phyloP scores from a whole-genome alignment of 805 yeast genomes.

The Grigorovia jiainica region DNA sequence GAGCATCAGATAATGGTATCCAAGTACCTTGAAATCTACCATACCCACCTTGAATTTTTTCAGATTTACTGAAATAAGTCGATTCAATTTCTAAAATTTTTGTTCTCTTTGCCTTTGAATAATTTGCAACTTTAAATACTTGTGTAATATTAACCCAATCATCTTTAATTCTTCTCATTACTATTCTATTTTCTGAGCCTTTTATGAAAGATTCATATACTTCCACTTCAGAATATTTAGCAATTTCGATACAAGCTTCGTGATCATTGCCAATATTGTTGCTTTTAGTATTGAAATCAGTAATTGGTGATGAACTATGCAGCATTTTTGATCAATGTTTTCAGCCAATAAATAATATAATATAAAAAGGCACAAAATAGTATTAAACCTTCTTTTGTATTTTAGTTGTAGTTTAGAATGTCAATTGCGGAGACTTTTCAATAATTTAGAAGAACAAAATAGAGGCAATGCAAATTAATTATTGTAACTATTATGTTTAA shows the following conservation, averaged over 20 bases:
- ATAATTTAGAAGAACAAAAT: too few relatives aligned
- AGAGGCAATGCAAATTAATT: too few relatives aligned
- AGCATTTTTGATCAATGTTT: too few relatives aligned
- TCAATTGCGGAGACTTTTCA: too few relatives aligned
- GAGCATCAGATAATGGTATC: slow-evolving; percentile 65
- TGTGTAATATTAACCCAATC: slow-evolving; percentile 93
- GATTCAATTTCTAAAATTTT: slow-evolving; percentile 68
- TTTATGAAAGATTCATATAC: slow-evolving; percentile 56
- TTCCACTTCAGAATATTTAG: slow-evolving; percentile 43
- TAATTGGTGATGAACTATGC: neutral
- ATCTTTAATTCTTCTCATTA: slow-evolving; percentile 81
- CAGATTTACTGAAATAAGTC: slow-evolving; percentile 52
- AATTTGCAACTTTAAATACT: slow-evolving; percentile 65
- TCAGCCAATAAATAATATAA: too few relatives aligned
- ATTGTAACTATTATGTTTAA: too few relatives aligned
- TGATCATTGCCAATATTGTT: neutral
- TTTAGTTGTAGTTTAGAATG: too few relatives aligned
- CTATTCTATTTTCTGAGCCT: slow-evolving; percentile 32
- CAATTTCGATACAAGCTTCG: slow-evolving; percentile 25
- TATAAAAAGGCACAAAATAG: too few relatives aligned
- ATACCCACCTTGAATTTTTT: slow-evolving; percentile 78
- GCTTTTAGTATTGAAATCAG: neutral
- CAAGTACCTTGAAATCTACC: slow-evolving; percentile 83
- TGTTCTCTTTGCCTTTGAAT: slow-evolving; percentile 72
- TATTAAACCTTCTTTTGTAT: too few relatives aligned